Percentiles rank a stretch among this genome's conserved stretches.
Conservation (phyloP, 2,329 filamentous ascomycete genomes). For the Xylaria sp. region DNA sequence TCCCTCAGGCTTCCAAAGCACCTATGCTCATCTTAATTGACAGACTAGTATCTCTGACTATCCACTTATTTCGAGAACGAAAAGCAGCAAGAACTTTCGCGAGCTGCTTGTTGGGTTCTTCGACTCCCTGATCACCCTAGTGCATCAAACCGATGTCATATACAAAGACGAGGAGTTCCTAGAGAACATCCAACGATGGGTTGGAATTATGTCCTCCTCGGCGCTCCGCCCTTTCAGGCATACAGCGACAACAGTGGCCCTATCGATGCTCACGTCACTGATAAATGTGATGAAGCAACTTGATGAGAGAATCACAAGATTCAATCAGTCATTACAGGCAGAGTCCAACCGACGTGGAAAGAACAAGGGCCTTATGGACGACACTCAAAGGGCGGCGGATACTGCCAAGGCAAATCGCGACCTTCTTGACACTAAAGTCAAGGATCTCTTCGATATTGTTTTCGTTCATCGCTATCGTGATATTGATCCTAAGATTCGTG, state of each 20-base stretch:
- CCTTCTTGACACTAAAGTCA: conserved; percentile 75
- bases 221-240: conserved; percentile 90
- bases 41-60: conserved; percentile 81
- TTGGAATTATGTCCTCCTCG: conserved; percentile 90
- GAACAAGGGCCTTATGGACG: conserved; percentile 81
- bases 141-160: conserved; percentile 84
- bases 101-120: conserved; percentile 83
- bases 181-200: conserved; percentile 90
- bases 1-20: conserved; percentile 2
- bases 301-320: conserved; percentile 77
- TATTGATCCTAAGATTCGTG: conserved; percentile 87
- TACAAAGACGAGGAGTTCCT: conserved; percentile 82
- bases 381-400: conserved; percentile 77
- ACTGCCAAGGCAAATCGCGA: conserved; percentile 77
- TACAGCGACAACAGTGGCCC: conserved; percentile 86
- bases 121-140: conserved; percentile 75
- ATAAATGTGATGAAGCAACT: conserved; percentile 78
- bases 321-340: conserved; percentile 80
- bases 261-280: conserved; percentile 82
- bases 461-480: conserved; percentile 97
- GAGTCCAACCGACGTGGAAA: conserved; percentile 77
- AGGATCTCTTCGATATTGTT: conserved; percentile 89
- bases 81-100: conserved; percentile 81
- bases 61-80: conserved; percentile 85
- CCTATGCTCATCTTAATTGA: conserved; percentile 60